Conservation (phyloP, 176 grass and related monocot species). For the Triticum dicoccoides region DNA sequence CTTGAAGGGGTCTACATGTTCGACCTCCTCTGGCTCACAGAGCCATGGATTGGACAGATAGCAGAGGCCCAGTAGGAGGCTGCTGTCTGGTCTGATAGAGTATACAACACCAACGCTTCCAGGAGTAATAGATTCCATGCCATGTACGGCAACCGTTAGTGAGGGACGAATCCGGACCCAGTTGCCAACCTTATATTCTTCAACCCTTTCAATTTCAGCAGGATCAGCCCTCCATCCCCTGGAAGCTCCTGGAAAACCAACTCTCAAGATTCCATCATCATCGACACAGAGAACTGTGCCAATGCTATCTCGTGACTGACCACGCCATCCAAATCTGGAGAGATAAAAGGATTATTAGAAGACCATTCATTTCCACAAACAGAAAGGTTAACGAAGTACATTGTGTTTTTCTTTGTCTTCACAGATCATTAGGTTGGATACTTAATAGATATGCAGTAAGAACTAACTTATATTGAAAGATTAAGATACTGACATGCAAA, state of each 20-base stretch:
- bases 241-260: conserved; percentile 98
- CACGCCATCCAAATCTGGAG: conserved; percentile 94
- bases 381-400: neutral
- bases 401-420: neutral
- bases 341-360: conserved; percentile 28
- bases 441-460: neutral
- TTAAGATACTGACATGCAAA: neutral
- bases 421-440: conserved; percentile 7
- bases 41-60: conserved; percentile 90
- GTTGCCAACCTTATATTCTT: conserved; percentile 95
- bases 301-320: conserved; percentile 92
- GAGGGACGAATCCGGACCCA: conserved; percentile 87
- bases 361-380: neutral
- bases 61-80: conserved; percentile 90
- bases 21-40: conserved; percentile 98
- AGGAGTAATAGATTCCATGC: conserved; percentile 90
- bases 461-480: neutral
- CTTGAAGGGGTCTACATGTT: conserved; percentile 95
- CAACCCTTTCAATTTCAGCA: conserved; percentile 98
- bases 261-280: conserved; percentile 94
- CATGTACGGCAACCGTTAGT: conserved; percentile 76
- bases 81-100: conserved; percentile 97
- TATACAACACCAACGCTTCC: conserved; percentile 94
- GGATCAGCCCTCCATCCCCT: conserved; percentile 99
- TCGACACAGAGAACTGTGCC: conserved; percentile 98